Percentiles rank a stretch among this genome's conserved stretches.
Evolutionary conservation across 2,329 filamentous ascomycete species (phyloP).

Genomic region (Colletotrichum magnum): DNA sequence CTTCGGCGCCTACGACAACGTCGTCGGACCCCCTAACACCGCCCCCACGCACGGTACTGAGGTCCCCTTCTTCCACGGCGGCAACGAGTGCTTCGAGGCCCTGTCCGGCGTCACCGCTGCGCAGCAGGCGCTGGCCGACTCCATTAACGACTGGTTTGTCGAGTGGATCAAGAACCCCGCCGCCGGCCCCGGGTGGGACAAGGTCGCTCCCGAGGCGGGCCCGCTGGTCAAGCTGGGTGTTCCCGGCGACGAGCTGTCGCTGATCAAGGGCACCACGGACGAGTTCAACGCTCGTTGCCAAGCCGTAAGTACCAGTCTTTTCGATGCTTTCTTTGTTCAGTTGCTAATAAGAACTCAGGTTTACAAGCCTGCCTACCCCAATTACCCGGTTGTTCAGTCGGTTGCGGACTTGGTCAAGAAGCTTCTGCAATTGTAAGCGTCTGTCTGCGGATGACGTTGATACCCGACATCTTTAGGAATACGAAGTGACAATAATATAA

Average conservation of each 20-base stretch:
- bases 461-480: too few relatives aligned
- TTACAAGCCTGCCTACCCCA: slow-evolving; percentile 30
- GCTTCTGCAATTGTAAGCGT: neutral
- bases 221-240: slow-evolving; percentile 51
- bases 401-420: slow-evolving; percentile 1
- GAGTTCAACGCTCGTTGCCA: slow-evolving; percentile 53
- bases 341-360: neutral
- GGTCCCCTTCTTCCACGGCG: slow-evolving; percentile 61
- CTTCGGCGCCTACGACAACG: slow-evolving; percentile 58
- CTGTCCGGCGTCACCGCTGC: slow-evolving; percentile 51
- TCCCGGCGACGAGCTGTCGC: slow-evolving; percentile 50
- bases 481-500: too few relatives aligned
- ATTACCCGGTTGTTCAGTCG: slow-evolving; percentile 33
- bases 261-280: slow-evolving; percentile 46
- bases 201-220: slow-evolving; percentile 48
- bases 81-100: slow-evolving; percentile 57
- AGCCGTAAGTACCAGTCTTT: slow-evolving; percentile 28
- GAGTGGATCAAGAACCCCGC: slow-evolving; percentile 59
- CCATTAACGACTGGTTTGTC: slow-evolving; percentile 58
- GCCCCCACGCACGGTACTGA: slow-evolving; percentile 57
- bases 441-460: too few relatives aligned
- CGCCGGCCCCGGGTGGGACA: slow-evolving; percentile 58
- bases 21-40: slow-evolving; percentile 51
- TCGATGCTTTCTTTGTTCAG: neutral
- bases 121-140: slow-evolving; percentile 58